Conservation (phyloP, 176 grass and related monocot genomes). For the Thalia dealbata region DNA sequence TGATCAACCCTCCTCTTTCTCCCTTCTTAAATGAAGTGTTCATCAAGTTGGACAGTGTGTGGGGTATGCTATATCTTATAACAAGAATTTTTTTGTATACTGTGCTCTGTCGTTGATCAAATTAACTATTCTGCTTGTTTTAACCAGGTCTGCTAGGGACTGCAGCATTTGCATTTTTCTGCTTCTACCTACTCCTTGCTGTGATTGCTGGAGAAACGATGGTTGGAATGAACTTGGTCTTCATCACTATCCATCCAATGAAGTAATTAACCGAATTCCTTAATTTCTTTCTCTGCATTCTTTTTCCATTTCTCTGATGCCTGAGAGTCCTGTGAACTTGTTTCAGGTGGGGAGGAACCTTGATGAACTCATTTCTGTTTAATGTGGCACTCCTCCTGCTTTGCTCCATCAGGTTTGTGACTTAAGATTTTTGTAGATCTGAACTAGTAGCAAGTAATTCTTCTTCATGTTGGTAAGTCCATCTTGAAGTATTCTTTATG, state of each 20-base stretch:
- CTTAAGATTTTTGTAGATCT: constrained; percentile 16
- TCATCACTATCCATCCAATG: constrained; percentile 99
- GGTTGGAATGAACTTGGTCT: constrained; percentile 95
- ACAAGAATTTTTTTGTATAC: constrained; percentile 21
- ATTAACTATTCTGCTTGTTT: constrained; percentile 11
- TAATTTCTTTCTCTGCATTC: constrained; percentile 2
- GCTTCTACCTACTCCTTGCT: constrained; percentile 91
- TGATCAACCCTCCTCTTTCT: constrained; percentile 80
- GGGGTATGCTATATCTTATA: constrained; percentile 54
- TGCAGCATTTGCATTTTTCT: constrained; percentile 98
- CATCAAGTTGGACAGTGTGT: constrained; percentile 82
- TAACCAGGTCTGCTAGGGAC: constrained; percentile 91
- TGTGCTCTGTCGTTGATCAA: constrained; percentile 3
- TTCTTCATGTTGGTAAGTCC: neutral
- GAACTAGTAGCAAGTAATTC: neutral
- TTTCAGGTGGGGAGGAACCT: constrained; percentile 90
- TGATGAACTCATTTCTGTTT: constrained; percentile 99
- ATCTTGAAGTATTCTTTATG: neutral
- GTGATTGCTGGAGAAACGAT: constrained; percentile 99
- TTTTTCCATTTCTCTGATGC: neutral
- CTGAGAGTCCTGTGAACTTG: constrained; percentile 3
- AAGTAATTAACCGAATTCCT: constrained; percentile 43
- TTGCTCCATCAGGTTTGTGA: constrained; percentile 80
- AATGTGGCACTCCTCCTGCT: constrained; percentile 97
- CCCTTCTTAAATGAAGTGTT: constrained; percentile 99